These are phyloP conservation scores for Chrysoporthe cubensis DNA, from an alignment of 2,329 filamentous ascomycete genomes.

Conservation along the genomic window DNA sequence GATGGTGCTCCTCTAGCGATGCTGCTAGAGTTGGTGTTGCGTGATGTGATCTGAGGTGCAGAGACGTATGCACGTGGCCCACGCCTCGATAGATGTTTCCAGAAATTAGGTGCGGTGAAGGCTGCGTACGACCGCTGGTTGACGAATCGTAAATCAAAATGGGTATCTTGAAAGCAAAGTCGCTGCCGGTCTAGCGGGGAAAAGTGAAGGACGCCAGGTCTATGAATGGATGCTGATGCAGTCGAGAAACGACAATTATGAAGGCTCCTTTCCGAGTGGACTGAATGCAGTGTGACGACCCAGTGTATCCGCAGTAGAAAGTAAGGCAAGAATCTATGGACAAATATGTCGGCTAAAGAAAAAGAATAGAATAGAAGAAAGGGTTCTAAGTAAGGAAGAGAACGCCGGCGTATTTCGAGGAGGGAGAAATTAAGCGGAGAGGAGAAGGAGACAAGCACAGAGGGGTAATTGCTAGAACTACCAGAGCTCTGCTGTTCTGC, in stretches of 20 bases:
- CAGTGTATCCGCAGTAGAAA: not conserved
- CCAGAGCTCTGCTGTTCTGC: conserved; percentile 50
- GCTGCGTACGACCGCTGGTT: conserved; percentile 6
- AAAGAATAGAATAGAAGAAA: conserved; percentile 27
- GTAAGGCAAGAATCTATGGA: not conserved
- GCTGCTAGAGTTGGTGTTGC: conserved; percentile 29
- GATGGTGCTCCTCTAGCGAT: conserved; percentile 13
- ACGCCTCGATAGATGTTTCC: conserved; percentile 11
- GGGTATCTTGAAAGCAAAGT: conserved; percentile 24
- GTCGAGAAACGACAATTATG: conserved; percentile 6
- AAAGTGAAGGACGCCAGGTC: conserved; percentile 29
- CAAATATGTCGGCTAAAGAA: conserved; percentile 10
- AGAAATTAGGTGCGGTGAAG: conserved; percentile 14
- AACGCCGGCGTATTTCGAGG: conserved; percentile 22
- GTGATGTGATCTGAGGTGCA: conserved; percentile 35
- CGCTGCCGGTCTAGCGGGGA: conserved; percentile 17
- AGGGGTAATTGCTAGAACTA: conserved; percentile 45
- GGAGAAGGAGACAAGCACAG: conserved; percentile 30
- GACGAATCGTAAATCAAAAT: conserved; percentile 17
- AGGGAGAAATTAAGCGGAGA: conserved; percentile 19
- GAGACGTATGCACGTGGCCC: conserved; percentile 33
- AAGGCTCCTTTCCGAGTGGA: conserved; percentile 10
- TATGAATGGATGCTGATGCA: conserved; percentile 22
- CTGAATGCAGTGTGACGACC: conserved; percentile 19
- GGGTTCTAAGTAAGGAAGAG: conserved; percentile 11